phyloP scores from a whole-genome alignment of 78 protist species.

The Goniomonas avonlea region DNA sequence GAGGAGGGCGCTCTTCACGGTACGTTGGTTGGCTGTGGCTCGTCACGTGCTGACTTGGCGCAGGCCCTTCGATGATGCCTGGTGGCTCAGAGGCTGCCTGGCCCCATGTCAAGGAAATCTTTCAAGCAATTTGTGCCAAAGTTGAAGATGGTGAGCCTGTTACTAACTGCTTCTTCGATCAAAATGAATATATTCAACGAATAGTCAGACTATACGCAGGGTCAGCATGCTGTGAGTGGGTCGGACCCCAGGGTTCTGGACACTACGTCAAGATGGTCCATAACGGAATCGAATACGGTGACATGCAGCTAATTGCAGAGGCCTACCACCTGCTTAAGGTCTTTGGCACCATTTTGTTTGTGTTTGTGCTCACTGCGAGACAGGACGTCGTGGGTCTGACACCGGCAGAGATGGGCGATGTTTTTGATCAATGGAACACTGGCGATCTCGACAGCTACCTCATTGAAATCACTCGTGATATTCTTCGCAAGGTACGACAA shows the following conservation, averaged over 20 bases:
- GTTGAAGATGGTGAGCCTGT: no score
- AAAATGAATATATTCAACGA: no score
- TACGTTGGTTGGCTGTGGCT: no score
- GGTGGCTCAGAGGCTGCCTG: constrained; percentile 75
- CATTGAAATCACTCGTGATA: constrained; percentile 82
- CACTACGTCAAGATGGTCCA: constrained; percentile 92
- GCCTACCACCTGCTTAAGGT: constrained; percentile 58
- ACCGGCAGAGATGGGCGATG: constrained; percentile 17
- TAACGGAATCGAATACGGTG: constrained; percentile 94
- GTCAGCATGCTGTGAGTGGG: constrained; percentile 39
- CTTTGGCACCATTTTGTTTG: no score
- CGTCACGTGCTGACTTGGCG: no score
- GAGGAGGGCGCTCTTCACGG: constrained; percentile 88
- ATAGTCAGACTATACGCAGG: no score
- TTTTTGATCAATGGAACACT: constrained; percentile 74
- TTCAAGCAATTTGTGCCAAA: constrained; percentile 69
- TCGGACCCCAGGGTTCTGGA: constrained; percentile 91
- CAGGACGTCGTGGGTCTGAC: not conserved
- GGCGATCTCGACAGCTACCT: constrained; percentile 70
- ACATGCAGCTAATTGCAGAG: constrained; percentile 70
- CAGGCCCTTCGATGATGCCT: constrained; percentile 96
- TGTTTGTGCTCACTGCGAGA: no score
- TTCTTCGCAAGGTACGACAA: no score
- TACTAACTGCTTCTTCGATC: no score
- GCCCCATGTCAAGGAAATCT: constrained; percentile 46